phyloP scores from a whole-genome alignment of 306 rosid genomes.

The Ziziphus jujuba region DNA sequence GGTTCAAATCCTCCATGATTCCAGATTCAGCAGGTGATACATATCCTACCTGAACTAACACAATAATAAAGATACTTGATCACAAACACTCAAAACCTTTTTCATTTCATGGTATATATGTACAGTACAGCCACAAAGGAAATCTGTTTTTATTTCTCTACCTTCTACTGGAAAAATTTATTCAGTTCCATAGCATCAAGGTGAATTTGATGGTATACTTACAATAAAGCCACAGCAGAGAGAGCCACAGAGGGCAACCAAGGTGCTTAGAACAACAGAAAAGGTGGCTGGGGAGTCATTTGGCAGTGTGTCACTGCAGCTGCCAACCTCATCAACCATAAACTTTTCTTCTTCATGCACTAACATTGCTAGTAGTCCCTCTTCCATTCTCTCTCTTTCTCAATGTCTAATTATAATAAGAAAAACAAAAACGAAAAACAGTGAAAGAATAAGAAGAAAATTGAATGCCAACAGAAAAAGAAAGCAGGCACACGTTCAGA shows the following conservation, averaged over 20 bases:
- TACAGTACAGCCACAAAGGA: too few relatives aligned
- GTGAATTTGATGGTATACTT: neutral
- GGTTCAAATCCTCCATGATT: conserved; percentile 34
- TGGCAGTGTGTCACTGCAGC: neutral
- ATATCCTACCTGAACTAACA: conserved; percentile 28
- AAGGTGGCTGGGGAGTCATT: neutral
- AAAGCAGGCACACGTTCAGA: too few relatives aligned
- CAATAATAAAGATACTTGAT: neutral
- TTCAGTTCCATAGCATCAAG: too few relatives aligned
- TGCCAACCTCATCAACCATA: too few relatives aligned
- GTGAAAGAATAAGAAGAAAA: too few relatives aligned
- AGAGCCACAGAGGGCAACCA: neutral
- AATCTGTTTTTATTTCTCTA: too few relatives aligned
- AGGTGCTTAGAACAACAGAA: neutral
- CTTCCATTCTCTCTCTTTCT: neutral
- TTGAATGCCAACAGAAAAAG: too few relatives aligned
- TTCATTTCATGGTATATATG: too few relatives aligned
- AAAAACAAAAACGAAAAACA: too few relatives aligned
- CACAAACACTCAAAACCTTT: too few relatives aligned
- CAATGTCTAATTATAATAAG: too few relatives aligned
- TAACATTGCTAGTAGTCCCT: neutral
- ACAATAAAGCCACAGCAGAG: conserved; percentile 22
- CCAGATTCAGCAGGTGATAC: conserved; percentile 35
- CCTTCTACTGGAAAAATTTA: too few relatives aligned
- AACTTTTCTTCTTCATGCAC: neutral